Conservation (phyloP, 805 yeast genomes). For the Torulaspora maleeae region DNA sequence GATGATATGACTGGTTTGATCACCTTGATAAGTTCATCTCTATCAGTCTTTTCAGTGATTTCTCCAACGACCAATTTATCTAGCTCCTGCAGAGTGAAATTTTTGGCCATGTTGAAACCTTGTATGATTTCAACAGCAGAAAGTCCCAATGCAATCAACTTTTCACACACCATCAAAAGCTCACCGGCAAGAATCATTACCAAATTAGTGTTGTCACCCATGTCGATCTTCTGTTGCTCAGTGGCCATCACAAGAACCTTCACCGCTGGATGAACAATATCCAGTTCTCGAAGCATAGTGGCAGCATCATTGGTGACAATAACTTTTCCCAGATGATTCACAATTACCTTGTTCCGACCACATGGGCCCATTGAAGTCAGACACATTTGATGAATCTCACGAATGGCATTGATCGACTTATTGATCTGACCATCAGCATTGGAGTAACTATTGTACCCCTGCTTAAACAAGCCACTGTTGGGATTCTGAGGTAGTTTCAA, state of each 20-base stretch:
- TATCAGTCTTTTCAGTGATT: slow-evolving; percentile 44
- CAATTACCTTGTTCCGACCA: slow-evolving; percentile 94
- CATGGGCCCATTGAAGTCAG: slow-evolving; percentile 96
- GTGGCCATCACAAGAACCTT: slow-evolving; percentile 94
- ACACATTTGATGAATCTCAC: slow-evolving; percentile 88
- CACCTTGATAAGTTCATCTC: slow-evolving; percentile 60
- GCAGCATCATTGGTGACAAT: slow-evolving; percentile 97
- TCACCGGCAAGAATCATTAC: slow-evolving; percentile 94
- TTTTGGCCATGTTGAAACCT: slow-evolving; percentile 86
- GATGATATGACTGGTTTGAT: slow-evolving; percentile 86
- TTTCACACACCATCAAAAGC: slow-evolving; percentile 78
- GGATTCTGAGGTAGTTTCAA: slow-evolving; percentile 90
- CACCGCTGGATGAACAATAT: slow-evolving; percentile 95
- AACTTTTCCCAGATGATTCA: slow-evolving; percentile 78
- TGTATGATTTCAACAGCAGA: slow-evolving; percentile 89
- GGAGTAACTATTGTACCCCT: slow-evolving; percentile 83
- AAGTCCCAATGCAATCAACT: slow-evolving; percentile 75
- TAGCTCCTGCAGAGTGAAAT: slow-evolving; percentile 62
- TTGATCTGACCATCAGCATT: slow-evolving; percentile 92
- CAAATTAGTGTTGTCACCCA: slow-evolving; percentile 94
- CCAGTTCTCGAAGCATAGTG: slow-evolving; percentile 88
- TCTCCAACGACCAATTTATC: slow-evolving; percentile 60
- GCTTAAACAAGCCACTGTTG: slow-evolving; percentile 88
- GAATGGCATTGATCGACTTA: slow-evolving; percentile 88
- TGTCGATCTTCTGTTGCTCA: slow-evolving; percentile 92